A percentile compares a stretch with the other conserved stretches of the same genome.
Conservation (phyloP, 1,284 basidiomycete species). For the Tylopilus sp. region DNA sequence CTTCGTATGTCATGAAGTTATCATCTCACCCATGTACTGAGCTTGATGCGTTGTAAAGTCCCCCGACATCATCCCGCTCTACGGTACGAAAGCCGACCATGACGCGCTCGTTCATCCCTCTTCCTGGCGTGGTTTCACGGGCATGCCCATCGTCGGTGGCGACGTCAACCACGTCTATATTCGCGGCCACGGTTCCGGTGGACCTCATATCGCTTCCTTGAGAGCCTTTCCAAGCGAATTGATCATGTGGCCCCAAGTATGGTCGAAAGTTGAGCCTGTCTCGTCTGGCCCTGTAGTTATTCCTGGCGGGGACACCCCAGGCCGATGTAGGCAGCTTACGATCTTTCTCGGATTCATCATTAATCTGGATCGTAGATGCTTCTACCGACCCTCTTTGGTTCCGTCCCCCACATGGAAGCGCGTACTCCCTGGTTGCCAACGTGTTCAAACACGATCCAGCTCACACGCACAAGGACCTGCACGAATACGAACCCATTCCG, state of each 20-base stretch:
- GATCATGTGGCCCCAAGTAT: slow-evolving; percentile 14
- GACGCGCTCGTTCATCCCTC: slow-evolving; percentile 1
- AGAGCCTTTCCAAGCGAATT: slow-evolving; percentile 13
- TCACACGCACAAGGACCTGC: background rate
- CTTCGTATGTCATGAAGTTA: slow-evolving; percentile 6
- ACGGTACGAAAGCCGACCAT: slow-evolving; percentile 1
- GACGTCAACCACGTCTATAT: slow-evolving; percentile 13
- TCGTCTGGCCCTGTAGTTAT: slow-evolving; percentile 8
- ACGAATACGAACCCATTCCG: slow-evolving; percentile 1
- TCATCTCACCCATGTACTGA: background rate
- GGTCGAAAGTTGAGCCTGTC: background rate
- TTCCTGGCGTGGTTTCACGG: slow-evolving; percentile 11
- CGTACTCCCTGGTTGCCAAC: slow-evolving; percentile 12
- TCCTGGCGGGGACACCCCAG: background rate
- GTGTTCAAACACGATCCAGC: background rate
- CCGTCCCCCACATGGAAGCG: slow-evolving; percentile 6
- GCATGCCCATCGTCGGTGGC: slow-evolving; percentile 13
- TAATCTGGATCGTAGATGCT: slow-evolving; percentile 5
- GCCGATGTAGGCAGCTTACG: slow-evolving; percentile 3
- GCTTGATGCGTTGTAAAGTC: slow-evolving; percentile 3
- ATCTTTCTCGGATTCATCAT: background rate
- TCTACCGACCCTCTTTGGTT: slow-evolving; percentile 2
- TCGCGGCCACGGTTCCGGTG: slow-evolving; percentile 10
- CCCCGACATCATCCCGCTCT: slow-evolving; percentile 14
- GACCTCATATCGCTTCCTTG: slow-evolving; percentile 6